Base-by-base conservation (phyloP, 805 yeast species). In the Teunomyces tritomae region DNA sequence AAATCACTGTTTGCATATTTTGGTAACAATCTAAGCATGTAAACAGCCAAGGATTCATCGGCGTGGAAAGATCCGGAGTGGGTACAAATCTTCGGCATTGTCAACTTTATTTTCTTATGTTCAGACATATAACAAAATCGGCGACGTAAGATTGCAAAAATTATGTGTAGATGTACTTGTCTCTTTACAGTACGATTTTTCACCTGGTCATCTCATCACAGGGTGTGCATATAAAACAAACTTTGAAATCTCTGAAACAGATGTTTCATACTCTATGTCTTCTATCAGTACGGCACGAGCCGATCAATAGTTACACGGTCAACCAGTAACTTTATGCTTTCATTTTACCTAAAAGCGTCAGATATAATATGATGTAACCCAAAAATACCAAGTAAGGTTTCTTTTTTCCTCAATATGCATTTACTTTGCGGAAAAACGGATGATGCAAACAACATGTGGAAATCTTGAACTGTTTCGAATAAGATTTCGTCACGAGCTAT, bases 11-110 rank as follows among this genome's bases (percentile, higher is more conserved):
- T 74, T 41, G 78, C 62, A 66, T 68, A 94, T 63, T 78, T 75
- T 7, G 96, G 94, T 41, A 92, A 70, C 14, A 82, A 71, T 55
- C 79, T 81, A 48, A 94, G 72, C 85, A 94, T 83, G 65, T 78
- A 91, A 2, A 92, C 96, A 2, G 98, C 99, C 44, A 94, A 77
- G 8, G 96, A 84, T 67, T 94, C 99, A 66, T 94, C 99, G 8
- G 98, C 98, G 63, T 94, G 99, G 76, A 94, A 94, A 0, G 90
- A 79, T 6, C 99, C 99, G 43, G 91, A 85, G 59, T 87, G 95
- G 9, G 96, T 91, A 62, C 96, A 92, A 48, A 91, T 87, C 59
- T 80, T 82, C 50, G 82, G 63, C 61, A 73, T 64, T 30, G 33
- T 44, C 29, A 49, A 47, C 48, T 51, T 57, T 51, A 48, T 51